Percentiles rank a stretch among this genome's conserved stretches.
These are phyloP conservation scores for Scheffersomyces amazonensis DNA, from an alignment of 805 yeast species.

Conservation along the genomic window DNA sequence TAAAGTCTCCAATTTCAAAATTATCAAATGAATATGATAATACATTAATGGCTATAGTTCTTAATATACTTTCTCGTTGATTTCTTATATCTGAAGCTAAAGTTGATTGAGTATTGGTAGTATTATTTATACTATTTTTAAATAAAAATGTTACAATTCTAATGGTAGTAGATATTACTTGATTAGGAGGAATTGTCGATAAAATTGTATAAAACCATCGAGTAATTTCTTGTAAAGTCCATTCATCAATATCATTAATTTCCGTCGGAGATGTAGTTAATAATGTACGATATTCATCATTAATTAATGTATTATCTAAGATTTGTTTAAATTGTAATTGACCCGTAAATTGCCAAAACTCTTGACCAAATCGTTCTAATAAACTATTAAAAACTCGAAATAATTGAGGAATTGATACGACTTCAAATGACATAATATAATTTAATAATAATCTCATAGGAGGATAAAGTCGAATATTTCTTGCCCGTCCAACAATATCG, in stretches of 20 bases:
- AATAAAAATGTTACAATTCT: slow-evolving; percentile 34
- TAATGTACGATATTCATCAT: slow-evolving; percentile 43
- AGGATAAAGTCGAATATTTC: slow-evolving; percentile 30
- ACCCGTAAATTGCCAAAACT: slow-evolving; percentile 54
- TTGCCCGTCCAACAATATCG: slow-evolving; percentile 23
- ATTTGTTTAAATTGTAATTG: slow-evolving; percentile 56
- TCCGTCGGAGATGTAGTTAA: slow-evolving; percentile 16
- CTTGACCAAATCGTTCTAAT: slow-evolving; percentile 37
- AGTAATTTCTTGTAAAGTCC: slow-evolving; percentile 38
- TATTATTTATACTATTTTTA: slow-evolving; percentile 5
- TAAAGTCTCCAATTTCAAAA: slow-evolving; percentile 7
- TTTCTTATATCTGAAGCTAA: slow-evolving; percentile 1
- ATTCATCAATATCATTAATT: slow-evolving; percentile 1
- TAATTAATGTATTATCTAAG: slow-evolving; percentile 58
- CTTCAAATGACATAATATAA: slow-evolving; percentile 50
- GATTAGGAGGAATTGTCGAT: slow-evolving; percentile 42
- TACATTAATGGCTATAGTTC: slow-evolving; percentile 3
- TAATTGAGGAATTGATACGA: slow-evolving; percentile 50
- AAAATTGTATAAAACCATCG: slow-evolving; percentile 53
- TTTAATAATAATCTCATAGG: slow-evolving; percentile 44
- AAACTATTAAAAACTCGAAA: slow-evolving; percentile 50
- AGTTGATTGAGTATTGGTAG: background rate
- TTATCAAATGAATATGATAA: background rate
- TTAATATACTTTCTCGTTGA: slow-evolving; percentile 1
- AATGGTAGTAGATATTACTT: slow-evolving; percentile 51